These are phyloP conservation scores for Mycena alexandri DNA, from an alignment of 768 basidiomycete genomes.

Conservation along the genomic window DNA sequence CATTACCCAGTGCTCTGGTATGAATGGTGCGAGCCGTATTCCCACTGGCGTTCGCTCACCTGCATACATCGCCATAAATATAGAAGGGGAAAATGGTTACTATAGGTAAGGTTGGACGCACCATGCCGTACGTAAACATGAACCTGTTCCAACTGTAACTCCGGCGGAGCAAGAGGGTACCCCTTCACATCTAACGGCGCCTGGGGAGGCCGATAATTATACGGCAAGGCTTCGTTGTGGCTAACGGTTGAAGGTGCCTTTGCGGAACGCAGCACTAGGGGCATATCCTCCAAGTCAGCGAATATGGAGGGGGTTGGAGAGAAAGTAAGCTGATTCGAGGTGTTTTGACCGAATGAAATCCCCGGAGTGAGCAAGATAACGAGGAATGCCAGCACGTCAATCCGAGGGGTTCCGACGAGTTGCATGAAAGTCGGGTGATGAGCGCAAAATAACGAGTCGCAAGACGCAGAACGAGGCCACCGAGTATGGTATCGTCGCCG, in stretches of 20 bases:
- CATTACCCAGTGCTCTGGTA: conserved; percentile 79
- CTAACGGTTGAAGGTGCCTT: conserved; percentile 22
- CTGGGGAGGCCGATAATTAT: conserved; percentile 51
- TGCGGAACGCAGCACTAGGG: conserved; percentile 32
- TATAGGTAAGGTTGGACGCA: conserved; percentile 47
- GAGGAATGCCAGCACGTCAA: conserved; percentile 14
- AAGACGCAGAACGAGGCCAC: background rate
- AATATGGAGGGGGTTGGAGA: conserved; percentile 17
- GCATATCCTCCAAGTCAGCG: conserved; percentile 28
- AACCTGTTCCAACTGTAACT: conserved; percentile 74
- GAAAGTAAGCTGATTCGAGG: conserved; percentile 25
- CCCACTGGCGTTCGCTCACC: conserved; percentile 87
- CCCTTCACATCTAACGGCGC: conserved; percentile 68
- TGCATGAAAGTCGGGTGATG: conserved; percentile 11
- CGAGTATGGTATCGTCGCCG: background rate
- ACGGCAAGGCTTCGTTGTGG: conserved; percentile 34
- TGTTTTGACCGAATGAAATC: conserved; percentile 23
- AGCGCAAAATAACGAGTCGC: background rate
- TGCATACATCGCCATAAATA: conserved; percentile 42
- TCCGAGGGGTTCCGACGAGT: conserved; percentile 2
- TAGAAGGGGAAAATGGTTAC: background rate
- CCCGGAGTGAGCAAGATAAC: conserved; percentile 11
- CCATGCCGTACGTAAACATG: conserved; percentile 84
- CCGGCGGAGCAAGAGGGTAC: conserved; percentile 70
- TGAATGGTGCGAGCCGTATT: conserved; percentile 70